A percentile compares a stretch with the other conserved stretches of the same genome.
phyloP scores from a whole-genome alignment of 192 early-diverging fungal species.

The Mortierella hygrophila region DNA sequence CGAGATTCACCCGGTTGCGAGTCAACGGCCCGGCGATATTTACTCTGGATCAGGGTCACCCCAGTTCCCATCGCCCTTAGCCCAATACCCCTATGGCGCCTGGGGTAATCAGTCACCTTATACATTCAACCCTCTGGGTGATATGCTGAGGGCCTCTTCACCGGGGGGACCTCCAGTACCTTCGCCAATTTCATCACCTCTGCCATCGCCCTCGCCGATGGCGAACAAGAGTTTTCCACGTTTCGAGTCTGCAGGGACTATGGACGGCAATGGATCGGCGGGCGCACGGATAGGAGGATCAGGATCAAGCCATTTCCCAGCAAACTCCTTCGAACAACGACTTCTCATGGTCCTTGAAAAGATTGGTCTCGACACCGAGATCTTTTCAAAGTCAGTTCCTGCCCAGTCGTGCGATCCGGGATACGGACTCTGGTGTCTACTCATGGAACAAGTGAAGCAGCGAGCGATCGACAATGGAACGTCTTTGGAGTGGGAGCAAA shows the following conservation, averaged over 20 bases:
- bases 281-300: constrained; percentile 3
- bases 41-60: constrained; percentile 32
- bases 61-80: constrained; percentile 34
- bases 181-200: constrained; percentile 43
- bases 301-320: constrained; percentile 40
- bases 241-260: constrained; percentile 18
- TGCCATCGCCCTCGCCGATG: constrained; percentile 47
- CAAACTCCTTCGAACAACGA: constrained; percentile 61
- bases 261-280: not conserved
- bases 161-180: constrained; percentile 36
- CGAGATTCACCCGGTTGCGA: constrained; percentile 37
- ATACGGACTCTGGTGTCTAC: constrained; percentile 79
- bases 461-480: constrained; percentile 46
- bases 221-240: constrained; percentile 48
- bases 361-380: constrained; percentile 70
- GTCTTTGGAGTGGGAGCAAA: constrained; percentile 50
- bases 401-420: constrained; percentile 68
- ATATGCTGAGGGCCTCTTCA: constrained; percentile 40
- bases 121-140: constrained; percentile 39
- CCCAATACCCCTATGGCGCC: constrained; percentile 19
- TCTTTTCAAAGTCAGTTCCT: constrained; percentile 67
- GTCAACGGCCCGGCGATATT: constrained; percentile 13
- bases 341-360: constrained; percentile 59
- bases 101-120: constrained; percentile 50
- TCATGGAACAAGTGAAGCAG: constrained; percentile 59